Evolutionary conservation across 1,139 yeast genomes (phyloP).

Genomic region (Diutina mesorugosa): DNA sequence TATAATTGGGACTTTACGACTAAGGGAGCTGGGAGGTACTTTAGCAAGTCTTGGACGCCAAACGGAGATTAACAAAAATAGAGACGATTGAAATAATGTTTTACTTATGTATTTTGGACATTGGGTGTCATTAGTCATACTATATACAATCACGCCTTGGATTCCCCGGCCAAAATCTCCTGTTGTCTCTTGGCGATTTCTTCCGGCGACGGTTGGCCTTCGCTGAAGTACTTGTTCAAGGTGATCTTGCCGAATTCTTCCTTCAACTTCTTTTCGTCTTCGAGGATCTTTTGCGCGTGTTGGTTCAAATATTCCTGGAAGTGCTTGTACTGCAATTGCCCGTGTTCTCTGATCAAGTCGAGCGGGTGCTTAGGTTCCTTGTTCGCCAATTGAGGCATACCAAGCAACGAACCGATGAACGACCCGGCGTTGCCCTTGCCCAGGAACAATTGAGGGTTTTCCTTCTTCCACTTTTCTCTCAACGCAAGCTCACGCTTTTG

Average conservation of each 20-base stretch:
- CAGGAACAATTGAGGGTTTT: slow-evolving; percentile 39
- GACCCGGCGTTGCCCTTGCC: slow-evolving; percentile 31
- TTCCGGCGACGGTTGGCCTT: slow-evolving; percentile 79
- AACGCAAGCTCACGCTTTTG: slow-evolving; percentile 62
- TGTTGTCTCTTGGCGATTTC: slow-evolving; percentile 16
- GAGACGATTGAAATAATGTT: neutral
- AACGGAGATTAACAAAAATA: too few relatives aligned
- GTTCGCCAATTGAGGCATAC: slow-evolving; percentile 34
- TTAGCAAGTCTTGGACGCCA: neutral
- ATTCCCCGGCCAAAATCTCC: neutral
- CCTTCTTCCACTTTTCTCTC: slow-evolving; percentile 53
- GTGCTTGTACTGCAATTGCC: slow-evolving; percentile 77
- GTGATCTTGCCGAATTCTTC: slow-evolving; percentile 75
- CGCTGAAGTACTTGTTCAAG: slow-evolving; percentile 70
- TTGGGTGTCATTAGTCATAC: neutral
- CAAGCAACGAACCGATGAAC: slow-evolving; percentile 44
- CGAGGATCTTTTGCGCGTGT: slow-evolving; percentile 77
- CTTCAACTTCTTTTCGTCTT: slow-evolving; percentile 67
- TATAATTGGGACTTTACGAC: neutral
- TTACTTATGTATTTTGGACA: neutral
- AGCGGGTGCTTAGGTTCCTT: slow-evolving; percentile 72
- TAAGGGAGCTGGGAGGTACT: neutral
- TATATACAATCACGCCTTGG: neutral
- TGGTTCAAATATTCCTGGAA: slow-evolving; percentile 77
- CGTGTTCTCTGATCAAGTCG: slow-evolving; percentile 84